A percentile compares a stretch with the other conserved stretches of the same genome.
phyloP scores from a whole-genome alignment of 78 protist genomes.

The Polysphondylium violaceum region DNA sequence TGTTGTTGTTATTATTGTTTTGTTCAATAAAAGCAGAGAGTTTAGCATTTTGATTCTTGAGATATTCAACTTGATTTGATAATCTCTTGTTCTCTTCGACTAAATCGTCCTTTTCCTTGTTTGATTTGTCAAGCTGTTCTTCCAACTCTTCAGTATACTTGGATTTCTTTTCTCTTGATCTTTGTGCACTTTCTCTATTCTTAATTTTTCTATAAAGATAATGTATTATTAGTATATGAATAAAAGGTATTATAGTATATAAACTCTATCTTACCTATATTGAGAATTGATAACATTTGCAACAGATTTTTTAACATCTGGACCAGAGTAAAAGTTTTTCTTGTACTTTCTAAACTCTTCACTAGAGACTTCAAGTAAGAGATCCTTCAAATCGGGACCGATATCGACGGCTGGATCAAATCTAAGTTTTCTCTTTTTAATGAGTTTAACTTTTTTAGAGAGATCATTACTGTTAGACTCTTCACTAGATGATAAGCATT shows the following conservation, averaged over 20 bases:
- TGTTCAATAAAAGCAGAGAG: neutral
- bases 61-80: neutral
- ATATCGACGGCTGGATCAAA: slow-evolving; percentile 33
- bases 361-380: slow-evolving; percentile 22
- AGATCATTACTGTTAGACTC: neutral
- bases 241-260: neutral
- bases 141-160: slow-evolving; percentile 42
- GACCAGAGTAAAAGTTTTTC: slow-evolving; percentile 25
- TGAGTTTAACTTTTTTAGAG: neutral
- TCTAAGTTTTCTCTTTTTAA: slow-evolving; percentile 28
- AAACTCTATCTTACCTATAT: slow-evolving; percentile 28
- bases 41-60: neutral
- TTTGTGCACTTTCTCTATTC: slow-evolving; percentile 73
- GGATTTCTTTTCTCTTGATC: slow-evolving; percentile 66
- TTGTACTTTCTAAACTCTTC: slow-evolving; percentile 43
- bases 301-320: slow-evolving; percentile 7
- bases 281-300: slow-evolving; percentile 15
- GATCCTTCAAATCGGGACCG: slow-evolving; percentile 33
- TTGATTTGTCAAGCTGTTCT: slow-evolving; percentile 31
- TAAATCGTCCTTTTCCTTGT: neutral
- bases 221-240: neutral
- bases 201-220: slow-evolving; percentile 56
- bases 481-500: neutral
- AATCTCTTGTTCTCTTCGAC: slow-evolving; percentile 3
- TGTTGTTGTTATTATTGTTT: neutral